Conservation (phyloP, 495 filamentous ascomycete species). For the Cenococcum geophilum region DNA sequence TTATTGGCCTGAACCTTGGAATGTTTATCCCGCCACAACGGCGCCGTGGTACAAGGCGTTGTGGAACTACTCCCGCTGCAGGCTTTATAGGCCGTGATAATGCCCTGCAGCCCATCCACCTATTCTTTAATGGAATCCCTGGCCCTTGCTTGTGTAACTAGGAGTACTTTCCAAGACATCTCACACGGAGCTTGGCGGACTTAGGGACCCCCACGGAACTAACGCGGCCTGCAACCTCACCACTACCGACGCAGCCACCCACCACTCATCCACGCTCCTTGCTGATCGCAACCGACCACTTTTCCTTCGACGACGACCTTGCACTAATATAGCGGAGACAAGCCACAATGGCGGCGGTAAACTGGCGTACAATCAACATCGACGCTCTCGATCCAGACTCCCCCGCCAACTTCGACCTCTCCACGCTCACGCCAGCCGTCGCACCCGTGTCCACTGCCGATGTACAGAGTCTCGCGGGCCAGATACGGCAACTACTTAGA, state of each 20-base stretch:
- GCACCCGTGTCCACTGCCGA: conserved; percentile 61
- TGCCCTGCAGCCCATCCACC: neutral
- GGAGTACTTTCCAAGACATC: no score
- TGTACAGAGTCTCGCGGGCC: conserved; percentile 62
- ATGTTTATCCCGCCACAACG: neutral
- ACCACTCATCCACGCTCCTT: neutral
- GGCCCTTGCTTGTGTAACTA: conserved; percentile 30
- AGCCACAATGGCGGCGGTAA: conserved; percentile 51
- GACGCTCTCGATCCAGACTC: conserved; percentile 85
- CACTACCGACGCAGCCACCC: conserved; percentile 1
- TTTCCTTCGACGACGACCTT: neutral
- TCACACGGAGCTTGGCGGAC: conserved; percentile 1
- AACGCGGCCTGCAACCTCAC: conserved; percentile 1
- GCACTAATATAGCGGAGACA: conserved; percentile 18
- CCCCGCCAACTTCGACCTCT: conserved; percentile 75
- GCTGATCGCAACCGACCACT: neutral
- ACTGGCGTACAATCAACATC: conserved; percentile 93
- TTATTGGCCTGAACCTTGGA: neutral
- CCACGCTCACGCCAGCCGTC: conserved; percentile 67
- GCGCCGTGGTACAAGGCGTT: conserved; percentile 18
- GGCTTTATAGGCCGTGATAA: conserved; percentile 12
- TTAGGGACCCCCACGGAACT: neutral
- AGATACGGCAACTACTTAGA: conserved; percentile 79
- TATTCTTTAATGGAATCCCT: conserved; percentile 11
- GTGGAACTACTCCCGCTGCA: conserved; percentile 14